A percentile compares a stretch with the other conserved stretches of the same genome.
phyloP scores from a whole-genome alignment of 2,329 filamentous ascomycete species.

The Cercospora citrullina region DNA sequence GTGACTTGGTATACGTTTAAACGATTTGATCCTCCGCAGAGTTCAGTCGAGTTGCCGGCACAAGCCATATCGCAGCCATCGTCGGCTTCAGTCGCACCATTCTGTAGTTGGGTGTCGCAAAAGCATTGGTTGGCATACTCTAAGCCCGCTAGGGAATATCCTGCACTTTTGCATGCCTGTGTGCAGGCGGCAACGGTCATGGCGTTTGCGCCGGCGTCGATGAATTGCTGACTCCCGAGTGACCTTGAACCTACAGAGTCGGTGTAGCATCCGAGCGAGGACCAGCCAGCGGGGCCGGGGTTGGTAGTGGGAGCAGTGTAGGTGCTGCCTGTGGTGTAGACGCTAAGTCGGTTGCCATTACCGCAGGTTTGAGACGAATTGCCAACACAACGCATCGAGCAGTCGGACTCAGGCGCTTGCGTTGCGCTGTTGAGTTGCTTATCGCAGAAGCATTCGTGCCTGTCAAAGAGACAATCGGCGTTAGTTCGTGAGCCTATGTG shows the following conservation, averaged over 20 bases:
- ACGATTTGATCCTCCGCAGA: conserved; percentile 33
- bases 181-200: conserved; percentile 27
- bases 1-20: conserved; percentile 32
- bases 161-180: conserved; percentile 28
- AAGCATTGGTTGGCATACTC: conserved; percentile 34
- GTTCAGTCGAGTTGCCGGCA: conserved; percentile 33
- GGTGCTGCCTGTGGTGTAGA: conserved; percentile 19
- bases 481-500: background rate
- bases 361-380: conserved; percentile 22
- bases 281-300: conserved; percentile 14
- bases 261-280: conserved; percentile 36
- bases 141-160: conserved; percentile 37
- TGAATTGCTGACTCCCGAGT: conserved; percentile 26
- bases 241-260: conserved; percentile 26
- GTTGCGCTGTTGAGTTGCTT: conserved; percentile 8
- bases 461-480: background rate
- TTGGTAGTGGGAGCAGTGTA: conserved; percentile 20
- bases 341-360: conserved; percentile 19
- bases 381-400: conserved; percentile 22
- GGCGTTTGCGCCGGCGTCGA: conserved; percentile 19
- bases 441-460: conserved; percentile 15
- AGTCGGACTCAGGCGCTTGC: conserved; percentile 17
- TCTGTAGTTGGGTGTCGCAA: conserved; percentile 31
- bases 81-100: conserved; percentile 20
- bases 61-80: conserved; percentile 33